Conservation (phyloP, 495 filamentous ascomycete genomes). For the Neurospora sp. region DNA sequence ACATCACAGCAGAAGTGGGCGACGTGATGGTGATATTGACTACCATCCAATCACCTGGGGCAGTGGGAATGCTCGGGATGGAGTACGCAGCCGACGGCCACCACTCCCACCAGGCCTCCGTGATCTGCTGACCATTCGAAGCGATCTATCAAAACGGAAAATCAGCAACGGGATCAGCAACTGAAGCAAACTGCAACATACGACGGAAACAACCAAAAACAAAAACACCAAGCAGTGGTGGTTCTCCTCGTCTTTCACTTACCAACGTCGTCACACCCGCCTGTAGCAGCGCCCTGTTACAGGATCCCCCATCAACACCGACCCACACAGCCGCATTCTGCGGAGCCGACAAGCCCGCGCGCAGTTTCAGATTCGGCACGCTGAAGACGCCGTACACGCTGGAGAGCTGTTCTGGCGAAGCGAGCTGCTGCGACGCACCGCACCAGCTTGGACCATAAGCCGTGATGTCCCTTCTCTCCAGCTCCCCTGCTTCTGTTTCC, state of each 20-base stretch:
- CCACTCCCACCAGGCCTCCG: constrained; percentile 55
- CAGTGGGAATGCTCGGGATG: constrained; percentile 37
- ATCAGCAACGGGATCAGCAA: not conserved
- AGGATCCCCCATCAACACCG: constrained; percentile 24
- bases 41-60: constrained; percentile 46
- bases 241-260: not conserved
- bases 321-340: constrained; percentile 22
- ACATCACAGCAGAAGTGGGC: constrained; percentile 34
- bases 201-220: not conserved
- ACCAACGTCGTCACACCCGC: constrained; percentile 23
- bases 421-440: constrained; percentile 18
- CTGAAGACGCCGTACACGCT: constrained; percentile 18
- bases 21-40: constrained; percentile 38
- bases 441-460: constrained; percentile 25
- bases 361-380: constrained; percentile 15
- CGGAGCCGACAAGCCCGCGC: constrained; percentile 9
- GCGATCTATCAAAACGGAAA: constrained; percentile 9
- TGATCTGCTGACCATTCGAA: constrained; percentile 19
- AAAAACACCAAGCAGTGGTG: not conserved
- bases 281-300: constrained; percentile 16
- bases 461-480: constrained; percentile 7
- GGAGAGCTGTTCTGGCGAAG: constrained; percentile 7
- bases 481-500: not conserved
- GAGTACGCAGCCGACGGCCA: constrained; percentile 43
- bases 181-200: not conserved